A percentile compares a stretch with the other conserved stretches of the same genome.
phyloP scores from a whole-genome alignment of 2,329 filamentous ascomycete species.

The Colletotrichum spinosum region DNA sequence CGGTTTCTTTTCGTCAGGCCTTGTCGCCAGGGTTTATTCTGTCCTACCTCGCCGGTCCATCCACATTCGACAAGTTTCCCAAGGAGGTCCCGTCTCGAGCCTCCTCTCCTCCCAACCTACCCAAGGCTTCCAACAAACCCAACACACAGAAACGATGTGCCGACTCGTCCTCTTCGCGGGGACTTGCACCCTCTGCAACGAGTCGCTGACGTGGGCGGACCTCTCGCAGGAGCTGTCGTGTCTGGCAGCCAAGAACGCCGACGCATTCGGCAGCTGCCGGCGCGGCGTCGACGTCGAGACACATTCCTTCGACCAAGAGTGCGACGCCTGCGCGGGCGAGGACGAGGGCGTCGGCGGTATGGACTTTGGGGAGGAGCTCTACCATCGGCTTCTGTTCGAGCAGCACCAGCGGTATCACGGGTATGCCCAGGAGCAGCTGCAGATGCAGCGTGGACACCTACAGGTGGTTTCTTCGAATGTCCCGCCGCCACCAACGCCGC shows the following conservation, averaged over 20 bases:
- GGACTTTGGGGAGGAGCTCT: constrained; percentile 44
- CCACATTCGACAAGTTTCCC: background rate
- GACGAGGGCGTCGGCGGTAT: constrained; percentile 57
- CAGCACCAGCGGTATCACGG: constrained; percentile 11
- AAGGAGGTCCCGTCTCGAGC: background rate
- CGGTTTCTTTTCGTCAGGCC: background rate
- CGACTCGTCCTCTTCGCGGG: constrained; percentile 59
- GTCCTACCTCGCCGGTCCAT: background rate
- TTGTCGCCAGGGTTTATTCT: background rate
- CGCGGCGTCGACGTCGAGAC: constrained; percentile 55
- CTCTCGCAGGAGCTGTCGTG: constrained; percentile 60
- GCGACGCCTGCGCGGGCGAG: constrained; percentile 55
- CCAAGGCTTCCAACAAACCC: background rate
- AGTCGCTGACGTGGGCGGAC: constrained; percentile 55
- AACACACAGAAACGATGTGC: constrained; percentile 53
- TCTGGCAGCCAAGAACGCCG: constrained; percentile 62
- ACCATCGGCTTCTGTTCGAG: constrained; percentile 8
- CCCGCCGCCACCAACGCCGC: background rate
- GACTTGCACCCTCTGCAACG: constrained; percentile 55
- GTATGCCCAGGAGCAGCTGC: constrained; percentile 17
- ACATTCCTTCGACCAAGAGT: constrained; percentile 61
- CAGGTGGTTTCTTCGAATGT: background rate
- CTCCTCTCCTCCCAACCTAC: background rate
- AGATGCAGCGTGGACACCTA: background rate
- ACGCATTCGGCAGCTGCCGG: constrained; percentile 56